Base-by-base conservation (phyloP, 257 asterid species). In the Mentha longifolia region DNA sequence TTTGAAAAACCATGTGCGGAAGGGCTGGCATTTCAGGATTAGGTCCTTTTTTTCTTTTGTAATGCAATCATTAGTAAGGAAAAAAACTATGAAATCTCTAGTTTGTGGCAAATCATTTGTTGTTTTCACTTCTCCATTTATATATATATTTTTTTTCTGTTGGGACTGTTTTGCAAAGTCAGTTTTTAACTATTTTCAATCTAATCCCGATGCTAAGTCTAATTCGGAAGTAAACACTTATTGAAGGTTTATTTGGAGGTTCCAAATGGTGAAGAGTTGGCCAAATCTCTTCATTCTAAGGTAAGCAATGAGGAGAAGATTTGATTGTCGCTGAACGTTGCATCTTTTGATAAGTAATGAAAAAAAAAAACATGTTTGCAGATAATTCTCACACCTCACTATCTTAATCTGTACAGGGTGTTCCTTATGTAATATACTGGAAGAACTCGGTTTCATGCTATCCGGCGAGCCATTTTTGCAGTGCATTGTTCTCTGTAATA, bases 211-310 rank as follows among this genome's bases (percentile, higher is more conserved):
- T 31, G 54, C 49, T 13, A 61, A 76, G 55, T 74, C 71, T 81
- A 61, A 71, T 50, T 46, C 13, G 12, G 60, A 66, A 68, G 62
- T 45, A 61, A 72, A 73, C 77, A 71, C 47, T 72, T 74, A 39
- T 22, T 82, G 85, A 77, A 95, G 99, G 99, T 92, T 59, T 95
- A 92, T 83, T 75, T 95, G 89, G 99, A 95, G 89, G 65, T 87
- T 68, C 88, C 92, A 56, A 73, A 89, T 85, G 98, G 99, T 13
- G 92, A 81, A 81, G 74, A 30, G 76, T 77, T 92, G 76, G 99
- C 96, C 42, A 89, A 92, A 76, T 81, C 95, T 70, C 94, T 95
- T 80, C 89, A 84, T 70, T 83, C 94, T 61, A 92, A 86, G 99
- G 99, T 92, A 70, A 78, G 77, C 55, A 51, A 37, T 30, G 35